Conservation (phyloP, 208 protist genomes). For the Vickermania spadyakhi region DNA sequence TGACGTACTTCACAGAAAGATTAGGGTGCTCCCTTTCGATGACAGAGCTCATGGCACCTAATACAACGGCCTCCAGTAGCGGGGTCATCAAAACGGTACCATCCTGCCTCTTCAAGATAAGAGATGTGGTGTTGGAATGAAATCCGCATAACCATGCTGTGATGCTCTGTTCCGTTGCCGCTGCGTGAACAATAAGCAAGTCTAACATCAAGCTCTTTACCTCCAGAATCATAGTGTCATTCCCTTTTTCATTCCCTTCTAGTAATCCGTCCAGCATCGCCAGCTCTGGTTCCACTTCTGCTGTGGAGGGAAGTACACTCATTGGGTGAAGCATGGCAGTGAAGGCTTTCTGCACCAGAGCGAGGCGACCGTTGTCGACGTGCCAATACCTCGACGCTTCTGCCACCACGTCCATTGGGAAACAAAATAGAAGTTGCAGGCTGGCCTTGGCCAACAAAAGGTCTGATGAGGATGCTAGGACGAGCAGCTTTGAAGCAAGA, state of each 20-base stretch:
- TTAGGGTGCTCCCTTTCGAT: constrained; percentile 37
- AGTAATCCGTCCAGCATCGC: constrained; percentile 50
- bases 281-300: constrained; percentile 55
- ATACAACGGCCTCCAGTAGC: constrained; percentile 46
- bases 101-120: too few relatives aligned
- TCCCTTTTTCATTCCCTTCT: constrained; percentile 1
- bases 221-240: constrained; percentile 13
- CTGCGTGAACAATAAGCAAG: constrained; percentile 64
- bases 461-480: constrained; percentile 29
- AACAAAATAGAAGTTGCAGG: constrained; percentile 47
- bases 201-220: constrained; percentile 72
- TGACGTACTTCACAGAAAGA: constrained; percentile 77
- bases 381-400: constrained; percentile 30
- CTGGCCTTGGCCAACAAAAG: constrained; percentile 41
- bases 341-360: constrained; percentile 5
- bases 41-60: constrained; percentile 32
- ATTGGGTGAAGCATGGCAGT: constrained; percentile 7
- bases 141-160: constrained; percentile 51
- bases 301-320: constrained; percentile 11
- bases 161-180: constrained; percentile 28
- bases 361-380: constrained; percentile 18
- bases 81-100: background rate
- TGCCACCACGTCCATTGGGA: constrained; percentile 40
- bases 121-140: constrained; percentile 12
- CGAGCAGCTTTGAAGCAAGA: constrained; percentile 40